Conservation (phyloP, 176 grass and related monocot genomes). For the Zoysia pacifica region DNA sequence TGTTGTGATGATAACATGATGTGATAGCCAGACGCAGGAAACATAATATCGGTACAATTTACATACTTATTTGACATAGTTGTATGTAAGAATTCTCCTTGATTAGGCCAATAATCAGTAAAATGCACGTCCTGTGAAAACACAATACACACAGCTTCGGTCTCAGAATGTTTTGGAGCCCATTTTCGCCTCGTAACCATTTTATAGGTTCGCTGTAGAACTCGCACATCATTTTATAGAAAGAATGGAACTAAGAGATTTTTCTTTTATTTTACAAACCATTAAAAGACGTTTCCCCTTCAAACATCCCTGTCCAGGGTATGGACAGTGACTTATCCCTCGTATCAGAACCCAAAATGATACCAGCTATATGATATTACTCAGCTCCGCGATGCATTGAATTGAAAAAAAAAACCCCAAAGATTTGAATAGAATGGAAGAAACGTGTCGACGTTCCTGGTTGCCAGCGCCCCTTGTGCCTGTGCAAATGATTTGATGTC, state of each 20-base stretch:
- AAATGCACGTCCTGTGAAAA: neutral
- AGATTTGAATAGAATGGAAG: conserved; percentile 61
- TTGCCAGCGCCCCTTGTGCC: conserved; percentile 44
- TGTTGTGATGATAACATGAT: neutral
- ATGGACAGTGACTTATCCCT: conserved; percentile 27
- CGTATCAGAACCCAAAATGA: conserved; percentile 28
- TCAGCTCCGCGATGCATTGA: conserved; percentile 12
- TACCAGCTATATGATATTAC: conserved; percentile 24
- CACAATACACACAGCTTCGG: neutral
- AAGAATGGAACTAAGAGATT: conserved; percentile 14
- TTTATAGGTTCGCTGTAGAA: neutral
- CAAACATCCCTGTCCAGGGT: conserved; percentile 41
- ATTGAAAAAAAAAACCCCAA: conserved; percentile 39
- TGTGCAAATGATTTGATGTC: conserved; percentile 43
- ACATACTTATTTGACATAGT: too few relatives aligned
- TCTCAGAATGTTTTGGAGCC: neutral
- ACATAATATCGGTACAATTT: neutral
- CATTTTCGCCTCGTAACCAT: neutral
- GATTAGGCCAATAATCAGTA: neutral
- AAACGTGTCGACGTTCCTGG: conserved; percentile 31
- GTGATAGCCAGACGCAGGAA: neutral
- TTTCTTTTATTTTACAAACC: conserved; percentile 52
- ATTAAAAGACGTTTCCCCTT: conserved; percentile 42
- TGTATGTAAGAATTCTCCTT: neutral
- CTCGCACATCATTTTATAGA: neutral